Percentiles rank a stretch among this genome's conserved stretches.
Conservation (phyloP, 371 early-diverging fungal species). For the Rhizopus stolonifer region DNA sequence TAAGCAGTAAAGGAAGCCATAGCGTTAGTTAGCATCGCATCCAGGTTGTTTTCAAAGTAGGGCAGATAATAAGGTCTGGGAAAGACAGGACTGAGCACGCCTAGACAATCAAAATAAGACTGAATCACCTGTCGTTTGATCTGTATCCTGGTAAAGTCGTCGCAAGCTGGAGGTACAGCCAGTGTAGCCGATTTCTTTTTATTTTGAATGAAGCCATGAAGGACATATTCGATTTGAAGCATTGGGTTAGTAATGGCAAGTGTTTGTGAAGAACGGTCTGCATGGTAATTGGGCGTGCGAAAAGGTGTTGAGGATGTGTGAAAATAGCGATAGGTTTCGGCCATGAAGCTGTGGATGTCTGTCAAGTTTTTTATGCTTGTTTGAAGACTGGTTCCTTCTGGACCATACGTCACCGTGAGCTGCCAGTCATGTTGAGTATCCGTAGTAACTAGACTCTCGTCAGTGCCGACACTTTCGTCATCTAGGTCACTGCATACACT, state of each 20-base stretch:
- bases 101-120: constrained; percentile 33
- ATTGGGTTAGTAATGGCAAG: constrained; percentile 32
- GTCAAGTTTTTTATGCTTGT: constrained; percentile 30
- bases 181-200: background rate
- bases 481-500: background rate
- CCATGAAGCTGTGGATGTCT: constrained; percentile 28
- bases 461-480: background rate
- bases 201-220: constrained; percentile 27
- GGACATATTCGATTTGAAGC: constrained; percentile 27
- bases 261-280: constrained; percentile 13
- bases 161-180: background rate
- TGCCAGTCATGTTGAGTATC: constrained; percentile 20
- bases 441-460: too few species aligned
- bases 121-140: constrained; percentile 20
- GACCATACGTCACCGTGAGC: constrained; percentile 19
- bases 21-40: constrained; percentile 28
- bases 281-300: constrained; percentile 28
- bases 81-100: constrained; percentile 22
- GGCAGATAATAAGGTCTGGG: constrained; percentile 26
- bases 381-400: constrained; percentile 27
- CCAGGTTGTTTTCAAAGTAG: constrained; percentile 16
- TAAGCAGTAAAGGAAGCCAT: constrained; percentile 29
- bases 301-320: constrained; percentile 7
- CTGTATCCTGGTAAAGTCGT: constrained; percentile 4
- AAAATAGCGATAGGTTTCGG: constrained; percentile 26